These are phyloP conservation scores for Blepharisma stoltei DNA, from an alignment of 73 alveolate genomes.

Conservation along the genomic window DNA sequence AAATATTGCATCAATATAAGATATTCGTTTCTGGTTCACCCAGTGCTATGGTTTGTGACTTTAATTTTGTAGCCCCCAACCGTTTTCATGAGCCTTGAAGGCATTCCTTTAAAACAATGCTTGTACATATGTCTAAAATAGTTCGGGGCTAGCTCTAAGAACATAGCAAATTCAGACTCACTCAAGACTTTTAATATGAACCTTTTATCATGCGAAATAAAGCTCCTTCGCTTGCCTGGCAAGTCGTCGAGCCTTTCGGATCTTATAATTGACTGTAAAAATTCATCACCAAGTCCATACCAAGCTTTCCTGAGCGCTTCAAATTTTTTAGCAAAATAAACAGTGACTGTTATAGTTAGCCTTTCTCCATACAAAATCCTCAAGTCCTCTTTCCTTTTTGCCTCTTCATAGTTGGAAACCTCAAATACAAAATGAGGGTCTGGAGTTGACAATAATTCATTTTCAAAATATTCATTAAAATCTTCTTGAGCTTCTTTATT, in stretches of 20 bases:
- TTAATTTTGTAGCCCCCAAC: conserved; percentile 4
- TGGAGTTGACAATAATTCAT: background rate
- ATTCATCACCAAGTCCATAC: background rate
- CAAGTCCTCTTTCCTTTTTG: background rate
- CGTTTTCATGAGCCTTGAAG: background rate
- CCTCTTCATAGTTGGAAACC: background rate
- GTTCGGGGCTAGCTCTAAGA: conserved; percentile 49
- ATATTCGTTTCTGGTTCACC: background rate
- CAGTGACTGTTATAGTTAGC: conserved; percentile 3
- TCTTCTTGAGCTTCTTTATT: background rate
- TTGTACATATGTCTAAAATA: conserved; percentile 20
- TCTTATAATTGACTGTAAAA: background rate
- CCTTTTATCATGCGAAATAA: background rate
- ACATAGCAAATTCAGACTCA: conserved; percentile 50
- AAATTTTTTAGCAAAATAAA: background rate
- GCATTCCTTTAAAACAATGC: background rate
- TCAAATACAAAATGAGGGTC: background rate
- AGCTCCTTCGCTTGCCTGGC: conserved; percentile 5
- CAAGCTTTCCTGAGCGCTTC: background rate
- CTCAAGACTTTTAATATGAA: conserved; percentile 48
- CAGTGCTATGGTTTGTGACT: background rate
- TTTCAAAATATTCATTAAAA: background rate
- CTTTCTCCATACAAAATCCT: background rate
- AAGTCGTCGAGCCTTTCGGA: background rate
- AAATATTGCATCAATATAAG: background rate